Evolutionary conservation across 2,329 filamentous ascomycete species (phyloP).

Genomic region (Coniochaeta sp.): DNA sequence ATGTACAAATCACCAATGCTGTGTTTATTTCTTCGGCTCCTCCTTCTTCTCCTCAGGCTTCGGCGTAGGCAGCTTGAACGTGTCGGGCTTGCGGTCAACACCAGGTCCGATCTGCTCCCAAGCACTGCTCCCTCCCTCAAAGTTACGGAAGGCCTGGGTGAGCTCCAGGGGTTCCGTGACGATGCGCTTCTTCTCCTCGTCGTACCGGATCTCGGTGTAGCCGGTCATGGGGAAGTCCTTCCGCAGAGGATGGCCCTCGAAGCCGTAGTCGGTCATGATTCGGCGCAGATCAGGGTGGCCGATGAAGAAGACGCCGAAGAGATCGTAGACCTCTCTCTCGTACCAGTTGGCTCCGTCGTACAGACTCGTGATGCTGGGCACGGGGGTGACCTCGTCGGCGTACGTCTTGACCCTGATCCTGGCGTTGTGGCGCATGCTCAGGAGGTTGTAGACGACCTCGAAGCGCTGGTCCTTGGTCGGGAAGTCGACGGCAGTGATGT

Average conservation of each 20-base stretch:
- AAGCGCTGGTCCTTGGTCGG: slow-evolving; percentile 93
- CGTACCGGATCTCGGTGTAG: slow-evolving; percentile 96
- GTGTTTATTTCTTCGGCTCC: slow-evolving; percentile 78
- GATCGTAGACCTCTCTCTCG: slow-evolving; percentile 93
- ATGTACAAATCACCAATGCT: slow-evolving; percentile 11
- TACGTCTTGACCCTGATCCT: slow-evolving; percentile 98
- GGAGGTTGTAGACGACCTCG: slow-evolving; percentile 95
- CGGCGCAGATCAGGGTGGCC: slow-evolving; percentile 91
- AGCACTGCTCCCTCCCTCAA: slow-evolving; percentile 75
- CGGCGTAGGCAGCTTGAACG: slow-evolving; percentile 89
- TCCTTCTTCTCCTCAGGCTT: slow-evolving; percentile 91
- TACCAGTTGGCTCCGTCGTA: slow-evolving; percentile 99
- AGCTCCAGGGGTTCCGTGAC: slow-evolving; percentile 96
- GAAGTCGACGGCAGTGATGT: slow-evolving; percentile 92
- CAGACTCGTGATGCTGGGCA: slow-evolving; percentile 77
- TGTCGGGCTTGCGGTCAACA: slow-evolving; percentile 70
- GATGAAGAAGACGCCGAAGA: slow-evolving; percentile 95
- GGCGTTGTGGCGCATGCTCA: slow-evolving; percentile 92
- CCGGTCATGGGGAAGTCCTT: slow-evolving; percentile 98
- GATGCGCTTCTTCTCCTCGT: slow-evolving; percentile 99
- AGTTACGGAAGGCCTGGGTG: slow-evolving; percentile 97
- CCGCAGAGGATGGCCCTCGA: slow-evolving; percentile 92
- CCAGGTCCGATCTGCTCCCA: slow-evolving; percentile 64
- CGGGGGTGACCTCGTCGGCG: slow-evolving; percentile 88
- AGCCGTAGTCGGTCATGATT: slow-evolving; percentile 99